Base-by-base conservation (phyloP, 257 asterid species). In the Solanum pennellii region DNA sequence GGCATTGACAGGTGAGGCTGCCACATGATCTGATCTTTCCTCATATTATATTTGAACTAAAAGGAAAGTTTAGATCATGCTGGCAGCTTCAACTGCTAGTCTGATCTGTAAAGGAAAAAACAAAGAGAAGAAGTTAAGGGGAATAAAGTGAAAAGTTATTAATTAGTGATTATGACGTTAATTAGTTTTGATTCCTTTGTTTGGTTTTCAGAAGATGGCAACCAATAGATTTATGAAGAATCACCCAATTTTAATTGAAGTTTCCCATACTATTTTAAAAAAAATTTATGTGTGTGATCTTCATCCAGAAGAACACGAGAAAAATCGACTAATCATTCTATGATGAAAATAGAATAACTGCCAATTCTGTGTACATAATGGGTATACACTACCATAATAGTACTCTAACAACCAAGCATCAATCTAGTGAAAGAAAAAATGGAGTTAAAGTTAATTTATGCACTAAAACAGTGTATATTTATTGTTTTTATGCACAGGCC, bases 81-180 rank as follows among this genome's bases (percentile, higher is more conserved):
- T 93, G 95, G 94, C 95, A 94, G 97, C 97, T 94, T 94, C 93
- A 94, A 66, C 97, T 73, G 89, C 85, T 90, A 85, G 89, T 80
- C 68, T 80, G 20, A 80, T 80, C 44, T 80, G 85, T 80, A 3
- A 49, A 80, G 68, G 77, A 66, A 60, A 66, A 71, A 80, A 39
- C 18, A 39, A 79, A 87, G 11, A 42, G 29, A 59, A 45, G 65
- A 88, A 71, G 16, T 7, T 33, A 72, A 31, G 75, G 23, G 25
- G 44, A 77, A 52, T 49, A 89, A 75, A 21, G 29, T 47, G 85
- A 80, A 80, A 80, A 80, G 85, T 47, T 80, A 42, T 80, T 85
- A 65, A 23, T 80, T 85, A 52, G 56, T 82, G 92, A 92, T 85
- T 85, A 88, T 89, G 93, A 90, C 89, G 56, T 88, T 77, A 18